Conservation (phyloP, 2,329 filamentous ascomycete genomes). For the Pezicula radicicola region DNA sequence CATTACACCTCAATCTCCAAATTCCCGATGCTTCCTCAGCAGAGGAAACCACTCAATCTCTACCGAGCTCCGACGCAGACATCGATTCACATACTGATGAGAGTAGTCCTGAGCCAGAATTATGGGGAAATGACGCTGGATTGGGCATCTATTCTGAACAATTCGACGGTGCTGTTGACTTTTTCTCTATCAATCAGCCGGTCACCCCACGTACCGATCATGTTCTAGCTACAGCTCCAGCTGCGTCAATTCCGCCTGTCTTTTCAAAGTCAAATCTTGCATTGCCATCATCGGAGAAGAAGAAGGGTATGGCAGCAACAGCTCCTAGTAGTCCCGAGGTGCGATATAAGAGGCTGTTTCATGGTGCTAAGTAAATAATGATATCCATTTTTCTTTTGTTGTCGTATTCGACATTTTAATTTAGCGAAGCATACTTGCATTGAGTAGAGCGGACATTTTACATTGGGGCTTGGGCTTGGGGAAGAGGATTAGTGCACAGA, state of each 20-base stretch:
- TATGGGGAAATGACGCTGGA: conserved; percentile 2
- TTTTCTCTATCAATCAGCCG: conserved; percentile 24
- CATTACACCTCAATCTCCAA: conserved; percentile 7
- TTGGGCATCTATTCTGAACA: conserved; percentile 8
- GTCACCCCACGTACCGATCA: conserved; percentile 22
- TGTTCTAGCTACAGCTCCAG: conserved; percentile 20
- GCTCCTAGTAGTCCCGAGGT: background rate
- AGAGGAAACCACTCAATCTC: conserved; percentile 23
- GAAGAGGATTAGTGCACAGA: background rate
- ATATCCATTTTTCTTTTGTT: no score
- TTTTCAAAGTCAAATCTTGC: background rate
- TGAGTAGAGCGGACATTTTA: background rate
- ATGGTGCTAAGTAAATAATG: background rate
- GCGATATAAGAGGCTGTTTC: background rate
- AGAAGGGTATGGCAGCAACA: background rate
- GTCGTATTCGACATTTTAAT: background rate
- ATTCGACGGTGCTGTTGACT: conserved; percentile 14
- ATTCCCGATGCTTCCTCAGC: conserved; percentile 22
- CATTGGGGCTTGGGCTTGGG: background rate
- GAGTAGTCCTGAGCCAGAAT: conserved; percentile 21
- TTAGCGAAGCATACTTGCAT: background rate
- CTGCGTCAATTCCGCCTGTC: background rate
- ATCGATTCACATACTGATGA: conserved; percentile 27
- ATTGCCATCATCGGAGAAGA: background rate
- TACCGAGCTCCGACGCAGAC: conserved; percentile 23